phyloP scores from a whole-genome alignment of 2,329 filamentous ascomycete species.

The Fusarium fujikuroi region DNA sequence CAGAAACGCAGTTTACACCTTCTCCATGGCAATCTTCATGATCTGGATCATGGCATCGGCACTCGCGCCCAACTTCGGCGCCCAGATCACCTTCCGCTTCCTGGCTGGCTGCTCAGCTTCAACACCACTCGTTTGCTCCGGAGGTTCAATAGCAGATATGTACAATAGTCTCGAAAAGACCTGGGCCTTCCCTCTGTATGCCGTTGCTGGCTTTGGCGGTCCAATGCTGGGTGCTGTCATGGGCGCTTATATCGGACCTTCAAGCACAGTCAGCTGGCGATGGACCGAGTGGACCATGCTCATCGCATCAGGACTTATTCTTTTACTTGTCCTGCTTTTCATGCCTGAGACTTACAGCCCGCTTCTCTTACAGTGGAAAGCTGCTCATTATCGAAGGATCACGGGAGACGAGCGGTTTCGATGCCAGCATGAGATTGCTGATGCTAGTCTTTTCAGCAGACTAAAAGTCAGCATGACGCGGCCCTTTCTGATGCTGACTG shows the following conservation, averaged over 20 bases:
- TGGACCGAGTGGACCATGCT: slow-evolving; percentile 74
- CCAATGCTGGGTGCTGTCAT: slow-evolving; percentile 54
- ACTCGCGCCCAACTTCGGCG: slow-evolving; percentile 55
- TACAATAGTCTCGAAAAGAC: slow-evolving; percentile 50
- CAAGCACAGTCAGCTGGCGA: slow-evolving; percentile 63
- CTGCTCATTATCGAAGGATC: slow-evolving; percentile 65
- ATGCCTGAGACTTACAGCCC: slow-evolving; percentile 74
- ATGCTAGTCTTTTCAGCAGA: slow-evolving; percentile 62
- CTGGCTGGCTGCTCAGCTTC: slow-evolving; percentile 59
- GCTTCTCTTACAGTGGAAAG: slow-evolving; percentile 69
- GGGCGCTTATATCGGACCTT: slow-evolving; percentile 73
- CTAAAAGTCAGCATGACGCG: slow-evolving; percentile 57
- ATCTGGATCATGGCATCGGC: slow-evolving; percentile 58
- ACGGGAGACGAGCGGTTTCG: slow-evolving; percentile 71
- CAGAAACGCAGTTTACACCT: slow-evolving; percentile 54
- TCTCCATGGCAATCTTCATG: slow-evolving; percentile 54
- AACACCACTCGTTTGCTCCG: slow-evolving; percentile 56
- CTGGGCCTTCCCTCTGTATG: slow-evolving; percentile 57
- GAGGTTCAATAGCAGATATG: slow-evolving; percentile 56
- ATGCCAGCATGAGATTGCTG: slow-evolving; percentile 70
- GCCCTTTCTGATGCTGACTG: slow-evolving; percentile 53
- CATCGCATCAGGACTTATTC: slow-evolving; percentile 68
- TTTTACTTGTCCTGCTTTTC: slow-evolving; percentile 65
- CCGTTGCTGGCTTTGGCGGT: slow-evolving; percentile 56
- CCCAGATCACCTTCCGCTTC: slow-evolving; percentile 59